Conservation (phyloP, 2,329 filamentous ascomycete species). For the Emmonsiellopsis sp. region DNA sequence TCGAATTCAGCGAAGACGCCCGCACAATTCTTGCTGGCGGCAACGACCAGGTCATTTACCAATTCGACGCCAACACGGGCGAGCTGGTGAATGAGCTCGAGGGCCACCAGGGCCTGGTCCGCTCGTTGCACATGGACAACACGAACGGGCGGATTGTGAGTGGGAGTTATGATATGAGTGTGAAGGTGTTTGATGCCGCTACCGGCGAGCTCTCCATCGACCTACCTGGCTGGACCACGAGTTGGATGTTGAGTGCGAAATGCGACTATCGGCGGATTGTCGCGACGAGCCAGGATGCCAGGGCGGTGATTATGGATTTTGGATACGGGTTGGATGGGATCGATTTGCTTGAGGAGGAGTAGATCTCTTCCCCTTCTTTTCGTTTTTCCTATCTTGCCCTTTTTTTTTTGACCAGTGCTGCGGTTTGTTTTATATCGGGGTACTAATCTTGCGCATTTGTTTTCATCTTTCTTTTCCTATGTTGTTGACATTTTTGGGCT, state of each 20-base stretch:
- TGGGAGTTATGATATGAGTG: conserved; percentile 88
- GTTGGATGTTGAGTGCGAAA: conserved; percentile 94
- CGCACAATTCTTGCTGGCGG: conserved; percentile 86
- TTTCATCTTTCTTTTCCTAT: no score
- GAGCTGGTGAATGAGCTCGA: conserved; percentile 70
- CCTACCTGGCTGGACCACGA: conserved; percentile 90
- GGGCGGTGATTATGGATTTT: conserved; percentile 91
- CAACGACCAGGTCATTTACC: conserved; percentile 90
- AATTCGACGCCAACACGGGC: conserved; percentile 90
- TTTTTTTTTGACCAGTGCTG: conserved; percentile 3
- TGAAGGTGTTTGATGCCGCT: conserved; percentile 87
- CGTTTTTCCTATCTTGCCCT: conserved; percentile 7
- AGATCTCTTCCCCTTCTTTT: conserved; percentile 4
- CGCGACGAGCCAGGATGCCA: conserved; percentile 86
- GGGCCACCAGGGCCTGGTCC: conserved; percentile 78
- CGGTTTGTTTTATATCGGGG: no score
- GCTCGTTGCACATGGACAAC: conserved; percentile 83
- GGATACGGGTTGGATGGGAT: conserved; percentile 46
- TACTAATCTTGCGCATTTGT: no score
- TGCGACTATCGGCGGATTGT: conserved; percentile 92
- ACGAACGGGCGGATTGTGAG: conserved; percentile 79
- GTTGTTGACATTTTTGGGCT: no score
- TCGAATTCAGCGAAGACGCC: conserved; percentile 94
- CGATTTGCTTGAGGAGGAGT: conserved; percentile 41
- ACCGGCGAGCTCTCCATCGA: conserved; percentile 69